Evolutionary conservation across 306 rosid genomes (phyloP).

Genomic region (Adenanthera pavonina): DNA sequence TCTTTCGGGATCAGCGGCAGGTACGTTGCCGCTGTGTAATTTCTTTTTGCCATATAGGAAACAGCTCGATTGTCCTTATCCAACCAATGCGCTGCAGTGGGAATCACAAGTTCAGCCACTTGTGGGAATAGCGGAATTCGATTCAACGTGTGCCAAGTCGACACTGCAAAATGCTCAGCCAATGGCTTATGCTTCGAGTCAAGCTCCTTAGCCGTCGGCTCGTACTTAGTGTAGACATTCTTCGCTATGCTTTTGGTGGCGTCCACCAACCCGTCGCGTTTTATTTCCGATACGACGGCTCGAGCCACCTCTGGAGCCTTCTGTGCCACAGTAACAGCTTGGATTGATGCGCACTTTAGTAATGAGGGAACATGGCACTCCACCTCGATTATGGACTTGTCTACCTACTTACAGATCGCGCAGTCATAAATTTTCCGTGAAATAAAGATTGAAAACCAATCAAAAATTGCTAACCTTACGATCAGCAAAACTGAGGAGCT

Average conservation of each 20-base stretch:
- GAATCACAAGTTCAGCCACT: conserved; percentile 48
- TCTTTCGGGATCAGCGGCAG: conserved; percentile 56
- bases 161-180: conserved; percentile 51
- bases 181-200: conserved; percentile 51
- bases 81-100: conserved; percentile 54
- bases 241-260: conserved; percentile 24
- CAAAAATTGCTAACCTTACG: conserved; percentile 45
- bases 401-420: conserved; percentile 43
- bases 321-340: conserved; percentile 27
- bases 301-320: conserved; percentile 41
- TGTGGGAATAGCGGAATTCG: conserved; percentile 52
- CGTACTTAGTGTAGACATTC: conserved; percentile 39
- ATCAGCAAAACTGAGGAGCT: conserved; percentile 53
- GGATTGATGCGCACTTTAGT: conserved; percentile 43
- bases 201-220: conserved; percentile 48
- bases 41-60: conserved; percentile 36
- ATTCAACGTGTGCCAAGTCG: conserved; percentile 56
- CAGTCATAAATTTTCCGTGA: neutral
- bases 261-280: conserved; percentile 47
- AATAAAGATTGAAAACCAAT: neutral
- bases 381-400: conserved; percentile 44
- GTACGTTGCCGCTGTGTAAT: conserved; percentile 34
- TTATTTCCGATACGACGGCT: conserved; percentile 40
- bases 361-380: conserved; percentile 48
- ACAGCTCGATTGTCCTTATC: conserved; percentile 51